Evolutionary conservation across 352 stramenopile species (phyloP), one percentile per base, ranked within the genome.

Genomic region (Globisporangium nunn): DNA sequence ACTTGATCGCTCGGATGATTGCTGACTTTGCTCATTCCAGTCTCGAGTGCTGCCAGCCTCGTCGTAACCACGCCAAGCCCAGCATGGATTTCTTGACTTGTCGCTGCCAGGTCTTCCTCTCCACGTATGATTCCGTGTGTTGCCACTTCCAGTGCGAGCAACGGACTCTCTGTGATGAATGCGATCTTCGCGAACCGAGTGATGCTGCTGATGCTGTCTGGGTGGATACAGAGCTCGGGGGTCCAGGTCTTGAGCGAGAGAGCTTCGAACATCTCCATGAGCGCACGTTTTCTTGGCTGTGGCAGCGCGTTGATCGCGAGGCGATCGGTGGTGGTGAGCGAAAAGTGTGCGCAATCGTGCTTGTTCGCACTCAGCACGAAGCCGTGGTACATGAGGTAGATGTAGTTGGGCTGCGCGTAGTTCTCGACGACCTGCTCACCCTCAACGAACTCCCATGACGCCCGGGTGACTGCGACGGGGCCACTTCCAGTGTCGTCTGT

Each of bases 401-500:
- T 94, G 72, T 97, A 86, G 70, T 97, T 98, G 18, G 91, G 74
- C 69, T 97, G 91, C 1, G 82, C 91, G 63, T 98, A 98, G 71
- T 97, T 95, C 62, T 98, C 92, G 33, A 98, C 86, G 43, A 98
- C 64, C 52, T 97, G 71, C 15, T 91, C 70, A 7, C 78, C 83
- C 15, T 47, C 33, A 15, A 56, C 51, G 33, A 96, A 96, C 1
- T 49, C 51, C 79, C 71, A 89, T 0, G 81, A 86, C 30, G 88
- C 74, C 12, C 68, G 62, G 1, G 92, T 97, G 44, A 88, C 61
- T 7, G 92, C 92, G 4, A 68, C 64, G 4, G 66, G 57, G 14
- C 52, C 57, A 5, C 30, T 50, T 15, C 37, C 37, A 17, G 7
- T 12, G 6, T 58, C 41, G 10, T 7, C 23, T 8, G 12, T 18